Base-by-base conservation (phyloP, 2,329 filamentous ascomycete genomes). In the Polytolypa hystricis region DNA sequence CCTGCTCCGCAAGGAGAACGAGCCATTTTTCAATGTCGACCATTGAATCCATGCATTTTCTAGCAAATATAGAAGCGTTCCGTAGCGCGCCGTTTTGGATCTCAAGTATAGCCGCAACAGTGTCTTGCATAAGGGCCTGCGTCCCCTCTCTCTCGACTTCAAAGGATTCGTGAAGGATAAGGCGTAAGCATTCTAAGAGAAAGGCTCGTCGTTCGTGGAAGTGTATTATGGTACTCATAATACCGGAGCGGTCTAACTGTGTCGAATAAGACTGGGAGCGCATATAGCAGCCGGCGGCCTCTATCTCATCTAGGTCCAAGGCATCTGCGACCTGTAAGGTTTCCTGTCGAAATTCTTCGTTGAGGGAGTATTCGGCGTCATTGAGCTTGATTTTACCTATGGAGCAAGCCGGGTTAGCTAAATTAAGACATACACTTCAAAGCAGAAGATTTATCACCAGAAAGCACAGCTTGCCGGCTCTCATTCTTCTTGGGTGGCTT, bases 171-270 rank as follows among this genome's bases (percentile, higher is more conserved):
- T 82, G 76, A 41, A 94, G 67, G 38, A 93, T 71, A 19, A 95
- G 69, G 36, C 87, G 80, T 50, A 95, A 66, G 50, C 81, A 85
- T 56, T 94, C 84, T 21, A 96, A 74, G 28, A 93, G 64, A 51
- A 81, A 85, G 52, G 83, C 81, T 45, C 89, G 78, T 47, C 84
- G 78, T 49, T 87, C 79, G 59, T 98, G 89, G 58, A 93, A 94
- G 46, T 79, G 77, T 52, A 96, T 82, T 45, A 95, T 74, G 41
- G 82, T 82, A 48, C 81, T 81, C 55, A 87, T 79, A 37, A 85
- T 70, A 41, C 84, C 70, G 3, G 84, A 71, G 16, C 84, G 76
- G 42, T 84, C 84, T 4, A 86, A 67, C 11, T 74, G 67, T 30
- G 74, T 68, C 11, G 77, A 70, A 47, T 87, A 79, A 25, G 77